Conservation (phyloP, 2,329 filamentous ascomycete genomes). For the Neopestalotiopsis rosae region DNA sequence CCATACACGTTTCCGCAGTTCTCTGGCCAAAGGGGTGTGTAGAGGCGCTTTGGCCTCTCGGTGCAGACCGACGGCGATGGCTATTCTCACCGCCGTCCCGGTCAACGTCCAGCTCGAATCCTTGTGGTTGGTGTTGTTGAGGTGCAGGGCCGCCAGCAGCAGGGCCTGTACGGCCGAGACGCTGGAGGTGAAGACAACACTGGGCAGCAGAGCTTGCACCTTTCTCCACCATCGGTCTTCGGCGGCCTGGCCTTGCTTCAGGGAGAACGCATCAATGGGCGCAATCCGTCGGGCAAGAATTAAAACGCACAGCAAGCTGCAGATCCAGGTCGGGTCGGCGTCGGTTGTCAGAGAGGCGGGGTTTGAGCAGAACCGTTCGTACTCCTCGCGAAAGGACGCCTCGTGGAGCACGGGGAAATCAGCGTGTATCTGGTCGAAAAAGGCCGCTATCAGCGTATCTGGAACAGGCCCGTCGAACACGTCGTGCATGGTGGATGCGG, state of each 20-base stretch:
- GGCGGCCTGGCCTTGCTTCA: constrained; percentile 34
- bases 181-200: constrained; percentile 48
- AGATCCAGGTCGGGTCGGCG: constrained; percentile 46
- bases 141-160: constrained; percentile 46
- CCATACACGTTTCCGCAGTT: constrained; percentile 37
- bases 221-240: constrained; percentile 46
- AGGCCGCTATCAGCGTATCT: constrained; percentile 43
- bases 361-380: constrained; percentile 38
- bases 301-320: constrained; percentile 45
- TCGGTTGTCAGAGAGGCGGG: constrained; percentile 28
- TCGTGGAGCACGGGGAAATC: constrained; percentile 49
- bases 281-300: constrained; percentile 42
- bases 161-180: constrained; percentile 46
- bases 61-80: constrained; percentile 49
- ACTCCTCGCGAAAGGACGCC: constrained; percentile 45
- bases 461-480: constrained; percentile 31
- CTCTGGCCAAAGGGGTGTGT: constrained; percentile 39
- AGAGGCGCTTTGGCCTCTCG: constrained; percentile 42
- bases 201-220: constrained; percentile 44
- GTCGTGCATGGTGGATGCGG: constrained; percentile 30
- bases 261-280: constrained; percentile 36
- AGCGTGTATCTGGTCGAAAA: constrained; percentile 47
- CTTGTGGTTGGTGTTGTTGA: constrained; percentile 50
- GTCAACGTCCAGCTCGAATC: constrained; percentile 48
- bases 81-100: constrained; percentile 47